Base-by-base conservation (phyloP, 768 basidiomycete genomes). In the Pleurotus sapidus region DNA sequence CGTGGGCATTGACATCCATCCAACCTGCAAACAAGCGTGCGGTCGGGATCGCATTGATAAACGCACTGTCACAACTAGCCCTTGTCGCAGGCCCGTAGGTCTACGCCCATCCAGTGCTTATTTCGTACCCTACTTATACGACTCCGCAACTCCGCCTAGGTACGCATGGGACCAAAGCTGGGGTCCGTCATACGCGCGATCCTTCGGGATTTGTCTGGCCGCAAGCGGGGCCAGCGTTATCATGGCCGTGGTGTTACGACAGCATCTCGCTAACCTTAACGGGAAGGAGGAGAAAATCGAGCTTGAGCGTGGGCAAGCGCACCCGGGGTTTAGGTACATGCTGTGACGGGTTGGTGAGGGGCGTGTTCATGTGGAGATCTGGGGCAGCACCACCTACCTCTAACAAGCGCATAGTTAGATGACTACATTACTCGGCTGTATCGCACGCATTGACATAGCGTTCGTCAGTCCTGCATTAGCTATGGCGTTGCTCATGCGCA, bases 11-110 rank as follows among this genome's bases (percentile, higher is more conserved):
- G 48, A 62, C 68, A 30, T 66, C 68, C 11, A 64, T 91, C 72
- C 79, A 79, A 12, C 83, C 89, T 15, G 76, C 86, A 9, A 79
- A 84, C 20, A 89, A 89, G 68, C 81, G 88, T 9, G 83, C 86
- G 6, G 83, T 87, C 24, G 82, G 86, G 14, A 74, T 90, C 57
- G 87, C 84, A 14, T 72, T 84, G 59, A 75, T 87, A 65, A 85
- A 87, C 66, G 81, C 83, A 18, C 84, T 86, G 68, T 81, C 84
- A n/a, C 45, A 83, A 84, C 74, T 67, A 6, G 66, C 63, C 11
- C 55, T 87, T 65, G 74, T 89, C 45, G 76, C 82, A n/a, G 87
- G 88, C 50, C 80, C 85, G 64, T 87, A 74, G 69, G 77, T 76
- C 5, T 6, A 40, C 20, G 11, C 34, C 11, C 25, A 20, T 56